These are phyloP conservation scores for Thielaviopsis euricoi DNA, from an alignment of 2,329 filamentous ascomycete genomes.

Conservation along the genomic window DNA sequence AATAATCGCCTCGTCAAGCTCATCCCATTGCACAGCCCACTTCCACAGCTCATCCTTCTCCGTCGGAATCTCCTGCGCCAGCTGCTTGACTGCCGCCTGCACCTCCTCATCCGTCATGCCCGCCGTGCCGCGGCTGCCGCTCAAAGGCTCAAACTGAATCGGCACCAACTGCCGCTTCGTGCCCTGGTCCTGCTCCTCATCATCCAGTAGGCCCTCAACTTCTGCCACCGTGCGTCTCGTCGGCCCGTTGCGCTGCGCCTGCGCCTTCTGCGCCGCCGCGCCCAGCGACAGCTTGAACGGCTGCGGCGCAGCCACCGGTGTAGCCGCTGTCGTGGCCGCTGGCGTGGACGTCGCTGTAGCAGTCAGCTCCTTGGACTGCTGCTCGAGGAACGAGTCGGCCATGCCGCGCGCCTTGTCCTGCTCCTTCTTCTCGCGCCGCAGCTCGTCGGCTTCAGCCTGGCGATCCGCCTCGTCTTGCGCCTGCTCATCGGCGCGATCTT, in stretches of 20 bases:
- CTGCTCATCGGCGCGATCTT: constrained; percentile 57
- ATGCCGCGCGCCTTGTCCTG: constrained; percentile 65
- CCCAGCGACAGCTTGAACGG: constrained; percentile 88
- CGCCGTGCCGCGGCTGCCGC: constrained; percentile 36
- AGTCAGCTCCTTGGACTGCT: constrained; percentile 60
- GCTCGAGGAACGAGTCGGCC: constrained; percentile 81
- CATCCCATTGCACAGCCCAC: constrained; percentile 90
- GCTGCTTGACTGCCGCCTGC: constrained; percentile 59
- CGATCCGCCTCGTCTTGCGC: constrained; percentile 72
- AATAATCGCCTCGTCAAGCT: constrained; percentile 65
- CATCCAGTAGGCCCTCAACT: constrained; percentile 84
- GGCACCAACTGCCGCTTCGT: constrained; percentile 63
- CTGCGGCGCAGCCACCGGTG: constrained; percentile 37
- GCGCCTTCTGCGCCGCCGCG: constrained; percentile 61
- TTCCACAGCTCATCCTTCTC: constrained; percentile 76
- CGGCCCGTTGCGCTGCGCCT: constrained; percentile 36
- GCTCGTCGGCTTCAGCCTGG: constrained; percentile 59
- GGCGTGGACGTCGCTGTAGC: background rate
- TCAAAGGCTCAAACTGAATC: constrained; percentile 59
- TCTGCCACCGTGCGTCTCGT: constrained; percentile 73
- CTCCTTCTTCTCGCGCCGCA: constrained; percentile 49
- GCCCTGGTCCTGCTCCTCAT: constrained; percentile 68
- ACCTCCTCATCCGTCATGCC: constrained; percentile 76
- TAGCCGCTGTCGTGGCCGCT: constrained; percentile 8
- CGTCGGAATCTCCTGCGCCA: constrained; percentile 80